Base-by-base conservation (phyloP, 805 yeast species). In the Wickerhamiella domercqiae region DNA sequence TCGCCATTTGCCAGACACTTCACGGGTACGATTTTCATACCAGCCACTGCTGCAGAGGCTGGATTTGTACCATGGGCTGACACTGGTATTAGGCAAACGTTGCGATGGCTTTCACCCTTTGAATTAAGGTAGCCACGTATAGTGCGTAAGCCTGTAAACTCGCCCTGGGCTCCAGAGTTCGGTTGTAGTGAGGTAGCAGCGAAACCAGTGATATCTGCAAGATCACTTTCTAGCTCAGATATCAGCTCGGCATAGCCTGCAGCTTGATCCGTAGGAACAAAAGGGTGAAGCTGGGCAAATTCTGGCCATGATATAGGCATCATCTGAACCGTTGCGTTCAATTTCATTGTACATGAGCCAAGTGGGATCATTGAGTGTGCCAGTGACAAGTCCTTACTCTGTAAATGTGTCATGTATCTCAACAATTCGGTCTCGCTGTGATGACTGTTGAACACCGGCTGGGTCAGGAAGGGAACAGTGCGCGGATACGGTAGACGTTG, bases 61-160 rank as follows among this genome's bases (percentile, higher is more conserved):
- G 98, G 98, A 55, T 90, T 90, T 14, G 98, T 90, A 41, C 98
- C 98, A 54, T 90, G 98, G 2, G 98, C 98, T 51, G 90, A 76
- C 3, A 87, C 94, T 4, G 98, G 98, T 50, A 90, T 90, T 54
- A 90, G 67, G 60, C 96, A 90, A 38, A 90, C 68, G 56, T 84
- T 74, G 55, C 98, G 71, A 41, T 74, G 63, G 14, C 67, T 59
- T 53, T 84, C 77, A 30, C 90, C 93, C 32, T 63, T 67, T 16
- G 77, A 63, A 43, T 73, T 71, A 48, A 80, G 71, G 56, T 81
- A 90, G 28, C 78, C 71, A 48, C 75, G 70, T 47, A 90, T 87
- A 32, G 84, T 83, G 42, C 93, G 72, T 42, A 90, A 66, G 21
- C 98, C 98, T 13, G 97, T 73, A 61, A 79, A 90, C 61, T 90